Conservation (phyloP, 1,284 basidiomycete species). For the Pseudozyma tsukubaensis region DNA sequence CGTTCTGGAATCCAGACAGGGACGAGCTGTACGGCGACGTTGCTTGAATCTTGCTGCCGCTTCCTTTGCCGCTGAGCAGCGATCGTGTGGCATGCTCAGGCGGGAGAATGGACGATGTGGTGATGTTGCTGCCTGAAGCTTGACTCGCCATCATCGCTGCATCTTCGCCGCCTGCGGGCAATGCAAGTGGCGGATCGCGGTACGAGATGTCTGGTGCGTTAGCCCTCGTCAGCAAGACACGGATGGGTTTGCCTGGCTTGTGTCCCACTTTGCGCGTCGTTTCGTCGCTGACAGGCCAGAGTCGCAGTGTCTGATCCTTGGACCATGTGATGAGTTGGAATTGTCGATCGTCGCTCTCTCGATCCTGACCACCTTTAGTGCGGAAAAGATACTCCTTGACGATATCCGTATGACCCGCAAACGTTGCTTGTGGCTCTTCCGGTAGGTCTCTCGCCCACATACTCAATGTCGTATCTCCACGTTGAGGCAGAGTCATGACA, state of each 20-base stretch:
- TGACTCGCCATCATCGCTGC: constrained; percentile 26
- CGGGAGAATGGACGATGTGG: constrained; percentile 47
- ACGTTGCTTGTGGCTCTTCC: constrained; percentile 76
- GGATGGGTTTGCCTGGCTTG: constrained; percentile 71
- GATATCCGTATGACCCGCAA: constrained; percentile 89
- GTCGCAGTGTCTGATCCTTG: constrained; percentile 88
- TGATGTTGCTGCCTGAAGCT: constrained; percentile 44
- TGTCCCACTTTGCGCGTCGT: constrained; percentile 72
- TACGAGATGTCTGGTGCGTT: constrained; percentile 61
- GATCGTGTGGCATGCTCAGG: constrained; percentile 45
- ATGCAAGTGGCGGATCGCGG: constrained; percentile 44
- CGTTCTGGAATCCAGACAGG: constrained; percentile 41
- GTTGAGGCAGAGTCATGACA: constrained; percentile 87
- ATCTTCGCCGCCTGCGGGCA: constrained; percentile 16
- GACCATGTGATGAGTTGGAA: constrained; percentile 88
- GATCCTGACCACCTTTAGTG: constrained; percentile 72
- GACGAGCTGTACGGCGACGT: constrained; percentile 50
- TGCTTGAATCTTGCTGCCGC: constrained; percentile 41
- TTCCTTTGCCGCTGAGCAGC: constrained; percentile 51
- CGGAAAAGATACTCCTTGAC: constrained; percentile 99
- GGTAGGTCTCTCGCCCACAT: constrained; percentile 78
- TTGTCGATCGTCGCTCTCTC: constrained; percentile 56
- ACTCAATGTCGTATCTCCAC: constrained; percentile 84
- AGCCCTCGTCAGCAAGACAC: constrained; percentile 71
- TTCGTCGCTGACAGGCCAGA: constrained; percentile 86